Evolutionary conservation across 345 rosid genomes (phyloP).

Genomic region (Pistacia integerrima): DNA sequence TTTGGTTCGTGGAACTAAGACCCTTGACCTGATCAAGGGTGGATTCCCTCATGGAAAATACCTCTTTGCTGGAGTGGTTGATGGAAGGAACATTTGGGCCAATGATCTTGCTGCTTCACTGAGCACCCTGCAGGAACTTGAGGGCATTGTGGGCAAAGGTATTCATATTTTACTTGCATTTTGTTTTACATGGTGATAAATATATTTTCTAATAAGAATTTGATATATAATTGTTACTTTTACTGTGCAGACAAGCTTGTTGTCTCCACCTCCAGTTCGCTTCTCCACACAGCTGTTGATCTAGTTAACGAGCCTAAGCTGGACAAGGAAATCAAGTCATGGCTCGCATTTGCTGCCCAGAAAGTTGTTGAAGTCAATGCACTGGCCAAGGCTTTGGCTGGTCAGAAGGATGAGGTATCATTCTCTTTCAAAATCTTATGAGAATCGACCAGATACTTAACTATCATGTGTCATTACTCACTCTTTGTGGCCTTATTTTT

Average conservation of each 20-base stretch:
- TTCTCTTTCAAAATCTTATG: not conserved
- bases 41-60: conserved; percentile 82
- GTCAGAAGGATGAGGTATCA: conserved; percentile 81
- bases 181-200: not conserved
- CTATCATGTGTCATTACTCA: not conserved
- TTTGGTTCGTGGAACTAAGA: conserved; percentile 85
- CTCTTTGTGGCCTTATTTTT: conserved; percentile 27
- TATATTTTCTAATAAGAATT: not conserved
- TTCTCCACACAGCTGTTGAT: conserved; percentile 95
- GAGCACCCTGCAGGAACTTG: conserved; percentile 54
- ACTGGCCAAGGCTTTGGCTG: conserved; percentile 87
- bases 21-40: conserved; percentile 76
- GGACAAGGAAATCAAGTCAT: conserved; percentile 83
- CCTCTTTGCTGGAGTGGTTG: conserved; percentile 95
- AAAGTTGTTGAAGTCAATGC: conserved; percentile 94
- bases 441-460: not conserved
- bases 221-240: not conserved
- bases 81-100: conserved; percentile 99
- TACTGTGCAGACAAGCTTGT: conserved; percentile 75
- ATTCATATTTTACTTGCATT: conserved; percentile 9
- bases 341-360: conserved; percentile 99
- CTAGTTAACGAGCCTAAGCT: conserved; percentile 86
- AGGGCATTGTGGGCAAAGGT: conserved; percentile 91
- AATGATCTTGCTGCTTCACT: conserved; percentile 91
- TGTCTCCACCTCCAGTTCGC: conserved; percentile 96